Base-by-base conservation (phyloP, 2,329 filamentous ascomycete genomes). In the Chrysosporium queenslandicum region DNA sequence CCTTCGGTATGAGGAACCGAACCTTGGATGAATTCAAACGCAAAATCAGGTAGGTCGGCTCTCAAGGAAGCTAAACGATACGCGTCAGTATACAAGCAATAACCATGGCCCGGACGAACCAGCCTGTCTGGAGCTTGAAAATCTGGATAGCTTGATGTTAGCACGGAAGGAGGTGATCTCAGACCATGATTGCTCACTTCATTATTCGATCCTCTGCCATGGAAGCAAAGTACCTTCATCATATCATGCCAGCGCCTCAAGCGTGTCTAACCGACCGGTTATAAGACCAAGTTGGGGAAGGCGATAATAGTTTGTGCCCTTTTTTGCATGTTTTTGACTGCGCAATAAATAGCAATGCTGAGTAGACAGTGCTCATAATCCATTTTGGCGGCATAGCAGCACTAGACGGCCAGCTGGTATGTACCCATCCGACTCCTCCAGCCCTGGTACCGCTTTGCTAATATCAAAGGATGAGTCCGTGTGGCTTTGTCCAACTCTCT, bases 161-260 rank as follows among this genome's bases (percentile, higher is more conserved):
- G 42, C 27, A 6, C 14, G 6, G 37, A 36, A 23, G n/a, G 14
- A 34, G 32, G 3, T 4, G 14, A 12, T 12, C 14, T 32, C n/a
- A 23, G 12, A 3, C 8, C 20, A 12, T 27, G 8, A 16, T 1
- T 36, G 12, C 29, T 18, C 41, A 52, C 48, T 42, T 55, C 53
- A 30, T 52, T 55, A 25, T 55, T 55, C 25, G 53, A 55, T n/a
- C 53, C 53, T 49, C 53, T 55, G 14, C 53, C 53, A 20, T 55
- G 53, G 39, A 55, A 41, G 45, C 53, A 55, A 20, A 55, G 48
- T 21, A 55, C 53, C 20, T 49, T 55, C 53, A 55, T 55, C 14
- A 8, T 55, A 41, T 32, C n/a, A n/a, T n/a, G n/a, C n/a, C n/a
- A n/a, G n/a, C n/a, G n/a, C n/a, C n/a, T n/a, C n/a, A n/a, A n/a